Percentiles rank a stretch among this genome's conserved stretches.
Evolutionary conservation across 2,329 filamentous ascomycete genomes (phyloP).

Genomic region (Phialophora tarda): DNA sequence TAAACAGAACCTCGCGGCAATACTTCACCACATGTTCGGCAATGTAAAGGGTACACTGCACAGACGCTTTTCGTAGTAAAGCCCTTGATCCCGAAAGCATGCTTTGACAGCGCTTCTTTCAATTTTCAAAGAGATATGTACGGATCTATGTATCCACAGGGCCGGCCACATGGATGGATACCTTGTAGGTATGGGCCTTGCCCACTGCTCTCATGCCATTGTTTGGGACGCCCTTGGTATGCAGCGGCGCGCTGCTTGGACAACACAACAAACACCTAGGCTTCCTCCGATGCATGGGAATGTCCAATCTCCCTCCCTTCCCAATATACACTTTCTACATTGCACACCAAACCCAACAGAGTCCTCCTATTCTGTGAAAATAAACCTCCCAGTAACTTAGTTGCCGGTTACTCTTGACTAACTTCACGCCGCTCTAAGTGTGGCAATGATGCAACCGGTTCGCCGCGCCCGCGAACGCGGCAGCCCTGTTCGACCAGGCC

Average conservation of each 20-base stretch:
- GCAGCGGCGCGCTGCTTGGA: neutral
- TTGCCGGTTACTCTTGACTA: neutral
- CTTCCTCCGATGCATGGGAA: neutral
- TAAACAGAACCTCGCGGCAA: conserved; percentile 60
- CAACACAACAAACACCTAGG: neutral
- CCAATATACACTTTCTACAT: neutral
- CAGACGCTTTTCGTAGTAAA: no score
- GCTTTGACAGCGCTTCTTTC: no score
- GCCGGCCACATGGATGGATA: no score
- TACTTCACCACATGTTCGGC: conserved; percentile 64
- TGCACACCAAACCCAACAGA: neutral
- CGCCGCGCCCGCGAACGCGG: neutral
- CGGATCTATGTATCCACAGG: neutral
- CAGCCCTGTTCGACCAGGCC: neutral
- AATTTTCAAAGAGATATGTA: no score
- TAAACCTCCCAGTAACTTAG: neutral
- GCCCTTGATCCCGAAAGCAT: no score
- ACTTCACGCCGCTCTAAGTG: neutral
- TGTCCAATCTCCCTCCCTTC: neutral
- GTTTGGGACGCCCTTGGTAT: neutral
- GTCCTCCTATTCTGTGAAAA: neutral
- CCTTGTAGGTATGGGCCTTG: neutral
- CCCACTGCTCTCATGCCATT: neutral
- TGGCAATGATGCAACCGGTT: neutral
- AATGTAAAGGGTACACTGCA: conserved; percentile 63